Conservation (phyloP, 441 rosid species). For the Gossypium armourianum region DNA sequence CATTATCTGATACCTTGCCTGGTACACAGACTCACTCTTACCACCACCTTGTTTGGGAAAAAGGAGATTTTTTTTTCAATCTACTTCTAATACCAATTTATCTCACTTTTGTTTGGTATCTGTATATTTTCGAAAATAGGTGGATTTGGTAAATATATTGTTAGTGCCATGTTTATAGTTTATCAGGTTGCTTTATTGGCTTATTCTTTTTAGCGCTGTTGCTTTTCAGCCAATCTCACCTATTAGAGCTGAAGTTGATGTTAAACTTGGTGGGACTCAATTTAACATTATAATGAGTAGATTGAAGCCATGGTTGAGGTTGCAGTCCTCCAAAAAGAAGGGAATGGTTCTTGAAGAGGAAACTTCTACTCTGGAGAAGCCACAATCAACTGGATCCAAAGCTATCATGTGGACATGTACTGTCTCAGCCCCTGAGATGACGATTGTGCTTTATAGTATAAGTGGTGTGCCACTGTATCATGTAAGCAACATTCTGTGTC, state of each 20-base stretch:
- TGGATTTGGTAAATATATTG: conserved; percentile 5
- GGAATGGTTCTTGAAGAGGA: conserved; percentile 58
- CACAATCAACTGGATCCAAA: conserved; percentile 44
- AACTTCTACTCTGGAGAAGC: conserved; percentile 31
- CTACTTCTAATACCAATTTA: not conserved
- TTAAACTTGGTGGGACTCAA: conserved; percentile 76
- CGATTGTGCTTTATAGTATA: conserved; percentile 52
- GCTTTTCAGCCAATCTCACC: conserved; percentile 61
- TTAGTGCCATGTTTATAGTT: not conserved
- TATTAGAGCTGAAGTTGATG: conserved; percentile 79
- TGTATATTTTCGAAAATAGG: not conserved
- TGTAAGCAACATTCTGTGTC: conserved; percentile 46
- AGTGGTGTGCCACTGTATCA: conserved; percentile 61
- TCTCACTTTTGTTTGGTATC: conserved; percentile 4
- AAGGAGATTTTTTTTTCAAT: not conserved
- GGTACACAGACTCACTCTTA: not conserved
- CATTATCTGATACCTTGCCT: not conserved
- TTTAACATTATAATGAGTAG: conserved; percentile 59
- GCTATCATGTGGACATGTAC: conserved; percentile 86
- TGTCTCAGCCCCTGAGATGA: conserved; percentile 96
- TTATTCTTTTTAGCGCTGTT: conserved; percentile 16
- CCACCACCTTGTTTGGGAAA: not conserved
- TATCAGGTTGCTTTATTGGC: not conserved
- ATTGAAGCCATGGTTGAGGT: conserved; percentile 71
- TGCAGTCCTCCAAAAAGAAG: conserved; percentile 58